Base-by-base conservation (phyloP, 768 basidiomycete genomes). In the Pisolithus tinctorius region DNA sequence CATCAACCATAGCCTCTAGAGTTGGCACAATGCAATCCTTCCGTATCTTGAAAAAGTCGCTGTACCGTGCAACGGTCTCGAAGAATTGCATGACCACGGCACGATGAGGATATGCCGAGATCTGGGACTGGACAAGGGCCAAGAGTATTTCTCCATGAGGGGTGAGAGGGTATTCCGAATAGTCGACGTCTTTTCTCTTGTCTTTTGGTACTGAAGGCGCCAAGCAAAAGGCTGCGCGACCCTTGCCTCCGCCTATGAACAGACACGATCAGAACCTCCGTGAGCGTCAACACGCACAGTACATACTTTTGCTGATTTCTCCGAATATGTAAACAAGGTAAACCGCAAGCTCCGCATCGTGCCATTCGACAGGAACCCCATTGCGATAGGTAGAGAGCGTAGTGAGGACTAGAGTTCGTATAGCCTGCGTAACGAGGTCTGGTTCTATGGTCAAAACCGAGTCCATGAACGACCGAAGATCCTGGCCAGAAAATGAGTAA, bases 11-110 rank as follows among this genome's bases (percentile, higher is more conserved):
- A 10, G 88, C 88, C 59, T 93, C 86, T 30, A 99, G 72, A 2
- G 90, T 81, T 1, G 91, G 89, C 58, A 90, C 74, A 48, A 97
- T 89, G 59, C 84, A 90, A 51, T 91, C 88, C 59, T 86, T 89
- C 55, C 92, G 83, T 23, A 93, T 84, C 67, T 89, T 93, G 83
- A 97, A 98, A 67, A 99, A 98, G 60, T 98, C 96, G 34, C 83
- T 80, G 64, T 98, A 99, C 45, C 96, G 81, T n/a, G 89, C 80
- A 10, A 79, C 80, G 4, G 89, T 88, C 69, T 99, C 96, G 57
- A 97, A 97, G 67, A 90, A 93, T 62, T 95, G 93, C 68, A 94
- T 76, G 7, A 81, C 75, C 17, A 97, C 94, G 11, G 84, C 77
- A 29, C 83, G 82, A 69, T 94, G 87, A 6, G 91, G 93, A 69